These are phyloP conservation scores for Sugiyamaella qingdaonensis DNA, from an alignment of 805 yeast genomes.

Conservation along the genomic window DNA sequence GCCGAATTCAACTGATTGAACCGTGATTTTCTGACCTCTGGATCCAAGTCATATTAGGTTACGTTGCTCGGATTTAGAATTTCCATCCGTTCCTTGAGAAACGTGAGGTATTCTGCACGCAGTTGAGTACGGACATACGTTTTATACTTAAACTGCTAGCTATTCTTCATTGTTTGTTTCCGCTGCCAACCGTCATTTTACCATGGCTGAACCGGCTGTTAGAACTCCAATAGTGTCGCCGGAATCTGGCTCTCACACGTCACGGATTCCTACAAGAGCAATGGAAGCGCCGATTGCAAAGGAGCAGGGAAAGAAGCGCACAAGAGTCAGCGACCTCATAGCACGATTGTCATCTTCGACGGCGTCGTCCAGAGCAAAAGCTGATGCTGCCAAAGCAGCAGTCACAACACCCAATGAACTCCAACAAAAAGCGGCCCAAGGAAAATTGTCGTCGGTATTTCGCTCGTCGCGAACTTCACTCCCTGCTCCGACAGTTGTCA, in stretches of 20 bases:
- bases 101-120: no score
- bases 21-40: no score
- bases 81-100: no score
- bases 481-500: neutral
- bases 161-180: no score
- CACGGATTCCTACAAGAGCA: neutral
- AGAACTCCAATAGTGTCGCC: no score
- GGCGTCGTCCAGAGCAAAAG: conserved; percentile 27
- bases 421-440: neutral
- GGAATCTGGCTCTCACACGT: neutral
- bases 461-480: neutral
- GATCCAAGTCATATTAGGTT: no score
- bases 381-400: conserved; percentile 7
- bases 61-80: no score
- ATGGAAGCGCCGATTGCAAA: neutral
- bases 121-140: no score
- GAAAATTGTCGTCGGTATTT: conserved; percentile 1
- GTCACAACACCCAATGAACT: neutral
- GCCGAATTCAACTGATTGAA: no score
- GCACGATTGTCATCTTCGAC: conserved; percentile 31
- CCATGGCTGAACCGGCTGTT: no score
- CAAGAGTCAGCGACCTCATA: conserved; percentile 29
- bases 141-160: no score
- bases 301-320: conserved; percentile 13
- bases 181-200: no score